Evolutionary conservation across 768 basidiomycete genomes (phyloP), one percentile per base, ranked within the genome.

Genomic region (Hygrocybe coccinea): DNA sequence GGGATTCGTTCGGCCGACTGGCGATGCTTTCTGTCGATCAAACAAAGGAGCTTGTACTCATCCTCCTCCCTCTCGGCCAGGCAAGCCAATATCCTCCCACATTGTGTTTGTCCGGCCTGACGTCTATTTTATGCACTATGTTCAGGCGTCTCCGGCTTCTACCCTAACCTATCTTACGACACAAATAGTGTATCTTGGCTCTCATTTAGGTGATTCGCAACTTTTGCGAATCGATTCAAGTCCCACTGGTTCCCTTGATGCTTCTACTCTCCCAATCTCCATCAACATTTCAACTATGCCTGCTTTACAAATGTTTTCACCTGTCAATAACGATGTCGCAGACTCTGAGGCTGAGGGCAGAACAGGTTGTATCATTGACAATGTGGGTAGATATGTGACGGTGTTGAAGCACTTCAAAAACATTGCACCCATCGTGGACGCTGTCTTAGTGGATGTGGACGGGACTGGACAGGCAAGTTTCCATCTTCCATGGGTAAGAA

Each of bases 381-480:
- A 76, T 6, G 69, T 72, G 33, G 86, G 86, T 2, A 79, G 75
- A 12, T 84, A 79, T 64, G 50, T 95, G 6, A 74, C 78, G 19
- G 78, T 87, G 8, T 59, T 92, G 19, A 87, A 34, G 76, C 73
- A 7, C n/a, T 89, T 79, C 67, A 81, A 80, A 57, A 94, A 92
- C 61, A 78, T 95, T 59, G 90, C 87, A 0, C 94, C 93, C 0
- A 89, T 95, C 43, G 64, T 84, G 56, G 94, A 97, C 65, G 89
- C 88, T 11, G 74, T 81, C n/a, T 65, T 91, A 19, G 85, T 84
- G 5, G 89, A 93, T 66, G 70, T 74, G 2, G 89, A 91, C 54
- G 78, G 78, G 2, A 85, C 79, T 61, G 84, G 85, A 12, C 85
- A 89, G 75, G 86, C 87, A 57, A 33, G 77, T 62, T 7, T 7